phyloP scores from a whole-genome alignment of 768 basidiomycete species.

The Phylloporus rhodoxanthus region DNA sequence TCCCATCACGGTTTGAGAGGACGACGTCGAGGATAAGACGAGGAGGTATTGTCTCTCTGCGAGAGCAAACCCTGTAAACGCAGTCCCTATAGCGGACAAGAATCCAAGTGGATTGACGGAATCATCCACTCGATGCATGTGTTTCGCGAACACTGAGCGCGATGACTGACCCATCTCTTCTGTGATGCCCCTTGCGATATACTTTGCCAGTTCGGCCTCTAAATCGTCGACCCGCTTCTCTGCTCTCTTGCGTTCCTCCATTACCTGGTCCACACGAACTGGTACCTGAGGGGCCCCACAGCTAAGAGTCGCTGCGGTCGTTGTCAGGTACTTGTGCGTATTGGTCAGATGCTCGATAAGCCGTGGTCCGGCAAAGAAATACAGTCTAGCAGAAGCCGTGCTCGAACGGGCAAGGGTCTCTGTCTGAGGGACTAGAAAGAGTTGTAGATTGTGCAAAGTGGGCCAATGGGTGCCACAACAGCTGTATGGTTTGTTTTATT shows the following conservation, averaged over 20 bases:
- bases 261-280: constrained; percentile 59
- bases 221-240: constrained; percentile 67
- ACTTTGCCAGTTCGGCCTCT: constrained; percentile 56
- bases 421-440: constrained; percentile 67
- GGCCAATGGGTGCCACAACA: constrained; percentile 86
- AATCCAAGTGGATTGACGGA: constrained; percentile 52
- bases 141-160: constrained; percentile 36
- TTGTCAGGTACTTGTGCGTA: constrained; percentile 50
- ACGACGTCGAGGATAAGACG: constrained; percentile 58
- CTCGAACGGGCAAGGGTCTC: constrained; percentile 58
- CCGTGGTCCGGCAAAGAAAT: constrained; percentile 79
- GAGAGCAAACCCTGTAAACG: constrained; percentile 31
- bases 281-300: constrained; percentile 64
- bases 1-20: constrained; percentile 45
- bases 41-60: constrained; percentile 37
- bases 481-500: constrained; percentile 29
- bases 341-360: constrained; percentile 57
- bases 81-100: constrained; percentile 50
- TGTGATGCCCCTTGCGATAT: constrained; percentile 40
- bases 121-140: constrained; percentile 59
- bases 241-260: constrained; percentile 59
- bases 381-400: constrained; percentile 64
- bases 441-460: constrained; percentile 63
- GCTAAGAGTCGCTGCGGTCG: constrained; percentile 55
- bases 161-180: constrained; percentile 31